Base-by-base conservation (phyloP, 1,139 yeast species). In the Yamadazyma conglobata region DNA sequence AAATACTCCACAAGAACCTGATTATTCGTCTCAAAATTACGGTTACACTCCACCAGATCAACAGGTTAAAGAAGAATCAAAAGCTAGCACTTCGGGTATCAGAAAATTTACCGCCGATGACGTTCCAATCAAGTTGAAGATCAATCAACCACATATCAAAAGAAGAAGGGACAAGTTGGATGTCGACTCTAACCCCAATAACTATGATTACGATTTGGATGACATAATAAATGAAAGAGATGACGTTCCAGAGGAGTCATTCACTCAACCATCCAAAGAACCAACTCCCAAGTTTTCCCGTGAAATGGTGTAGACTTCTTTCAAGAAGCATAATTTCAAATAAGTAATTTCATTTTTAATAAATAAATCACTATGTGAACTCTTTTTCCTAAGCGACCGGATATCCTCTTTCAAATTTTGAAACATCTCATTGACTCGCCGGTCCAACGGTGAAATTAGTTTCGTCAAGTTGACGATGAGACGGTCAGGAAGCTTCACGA, bases 1-100 rank as follows among this genome's bases (percentile, higher is more conserved):
- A 23, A 24, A 22, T 8, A 8, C 16, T 3, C n/a, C 23, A 9
- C 12, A 15, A 10, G 11, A 27, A 6, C 17, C 16, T 15, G 21
- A 24, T n/a, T 23, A 28, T 19, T 15, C 11, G 18, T n/a, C 28
- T 6, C 12, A 25, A n/a, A 26, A 35, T 22, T 24, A 29, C 6
- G 70, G 65, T 1, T 67, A 67, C 41, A 42, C 63, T 22, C 71
- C 73, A 4, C 72, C 73, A 19, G 72, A 66, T 42, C 67, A 60
- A 34, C 48, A 47, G 10, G 39, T 41, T 18, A 26, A 35, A 16
- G 33, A 43, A 14, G 40, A 45, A 5, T 30, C 42, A 6, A 44
- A 38, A 22, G 52, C 55, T 4, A 45, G 43, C n/a, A 50, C 60
- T 7, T 39, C 55, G n/a, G 62, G 56, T 25, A 58, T 64, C 9